Base-by-base conservation (phyloP, 176 grass and related monocot genomes). In the Musa acuminata region DNA sequence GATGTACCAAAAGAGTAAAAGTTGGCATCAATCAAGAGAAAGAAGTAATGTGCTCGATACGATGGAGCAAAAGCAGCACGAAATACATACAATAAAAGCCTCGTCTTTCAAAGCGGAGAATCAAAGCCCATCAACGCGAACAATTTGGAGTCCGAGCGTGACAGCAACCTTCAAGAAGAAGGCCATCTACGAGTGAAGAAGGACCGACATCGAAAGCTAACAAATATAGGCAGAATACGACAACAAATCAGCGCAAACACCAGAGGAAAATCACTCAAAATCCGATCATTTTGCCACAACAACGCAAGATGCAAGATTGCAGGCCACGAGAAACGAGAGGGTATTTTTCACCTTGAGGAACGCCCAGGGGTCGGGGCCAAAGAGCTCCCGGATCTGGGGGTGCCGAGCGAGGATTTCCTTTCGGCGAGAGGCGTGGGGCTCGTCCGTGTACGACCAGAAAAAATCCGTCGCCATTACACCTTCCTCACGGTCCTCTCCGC, bases 401-500 rank as follows among this genome's bases (percentile, higher is more conserved):
- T 99, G 75, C 76, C 76, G 87, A 50, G 90, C 53, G 50, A 99
- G 95, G 90, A 99, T 99, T 82, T 94, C 85, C 62, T 91, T 69
- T 51, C 90, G 86, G 62, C 90, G 90, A 55, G 95, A 89, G 52
- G 95, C 90, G 84, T 99, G 95, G 13, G 95, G 95, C 81, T 99
- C 95, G 88, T 94, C 95, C 8, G 90, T 99, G 86, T 99, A 99
- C 50, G 95, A 99, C 95, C 95, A 99, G 78, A 99, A 94, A 81
- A 99, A 99, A 62, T 91, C 88, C 58, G 87, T 91, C 16, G 95
- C 90, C 90, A 99, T 99, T 66, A 87, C 90, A 8, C 86, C 86
- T 20, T 99, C 88, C 69, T 92, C 84, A 59, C 25, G 82, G 26
- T 79, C 79, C 51, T 74, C 81, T 22, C n/a, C 77, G 21, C 62